Base-by-base conservation (phyloP, 2,329 filamentous ascomycete genomes). In the Zymoseptoria passerinii region DNA sequence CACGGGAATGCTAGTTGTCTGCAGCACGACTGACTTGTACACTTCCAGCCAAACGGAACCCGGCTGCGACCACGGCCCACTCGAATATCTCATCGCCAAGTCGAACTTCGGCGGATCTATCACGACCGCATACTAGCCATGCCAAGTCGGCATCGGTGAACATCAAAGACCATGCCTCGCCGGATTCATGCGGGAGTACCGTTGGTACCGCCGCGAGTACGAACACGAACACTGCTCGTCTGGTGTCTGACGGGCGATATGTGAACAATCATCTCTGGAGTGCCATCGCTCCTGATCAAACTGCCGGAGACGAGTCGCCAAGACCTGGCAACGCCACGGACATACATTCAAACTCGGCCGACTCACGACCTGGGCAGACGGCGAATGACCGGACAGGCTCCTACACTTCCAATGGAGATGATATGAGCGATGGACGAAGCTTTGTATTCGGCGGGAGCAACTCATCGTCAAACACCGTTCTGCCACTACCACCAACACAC, bases 191-290 rank as follows among this genome's bases (percentile, higher is more conserved):
- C 58, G 35, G 55, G 56, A 58, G 57, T 56, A 54, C 60, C 40
- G 54, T 60, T 54, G 13, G 50, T 63, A 28, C 60, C 61, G n/a
- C 63, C 57, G 16, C 63, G 58, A 50, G 61, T 58, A 23, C 62
- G 57, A 20, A 60, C 59, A 62, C 63, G 10, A 54, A 44, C 16
- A 65, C 60, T 48, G 65, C 64, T 44, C 62, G 62, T 13, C 54
- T 67, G 49, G 64, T 67, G 8, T 63, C 65, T 6, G 61, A 66
- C 48, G 63, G 64, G 9, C 56, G 65, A 48, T 66, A 67, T 59
- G 63, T 66, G 4, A 67, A 68, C 50, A 65, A 65, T 29, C 66
- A 68, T 48, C 61, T 66, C 8, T 68, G 65, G 65, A 63, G 56
- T 51, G 60, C 65, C 4, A 62, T 65, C 13, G 57, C 60, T 49